Base-by-base conservation (phyloP, 352 stramenopile species). In the Albugo laibachii region DNA sequence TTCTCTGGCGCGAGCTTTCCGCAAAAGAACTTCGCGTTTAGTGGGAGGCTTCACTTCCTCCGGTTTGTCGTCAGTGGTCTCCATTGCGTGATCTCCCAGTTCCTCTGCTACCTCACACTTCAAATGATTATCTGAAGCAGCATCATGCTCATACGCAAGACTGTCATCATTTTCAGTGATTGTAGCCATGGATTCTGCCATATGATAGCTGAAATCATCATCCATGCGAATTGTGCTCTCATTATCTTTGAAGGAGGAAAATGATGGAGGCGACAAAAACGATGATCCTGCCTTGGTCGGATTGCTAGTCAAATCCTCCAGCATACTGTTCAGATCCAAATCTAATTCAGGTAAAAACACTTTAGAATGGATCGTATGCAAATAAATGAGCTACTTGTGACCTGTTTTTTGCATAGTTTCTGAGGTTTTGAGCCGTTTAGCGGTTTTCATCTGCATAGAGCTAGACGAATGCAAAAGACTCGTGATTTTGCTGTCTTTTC, bases 241-340 rank as follows among this genome's bases (percentile, higher is more conserved):
- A 10, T 36, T 50, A 14, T 46, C 48, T 16, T 50, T 20, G 46
- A 16, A 16, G 0, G 66, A 64, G 36, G 65, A 73, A 43, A 80
- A 86, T 38, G 65, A 72, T 55, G 78, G 57, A 0, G 76, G 70
- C 8, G 62, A 58, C 1, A 59, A 57, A 56, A 81, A 84, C 5
- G 47, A 53, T 40, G 66, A 55, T 1, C 57, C 54, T 6, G 69
- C 62, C 54, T 87, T 69, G 2, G 66, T 87, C 24, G 77, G 77
- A 52, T 91, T 91, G 45, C 65, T 87, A 31, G 74, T 87, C 15
- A 91, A 52, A 41, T 91, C 77, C 21, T 84, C 70, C 21, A 91
- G 54, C 74, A 91, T 83, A 39, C 77, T 91, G 44, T 91, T 72
- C 34, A 91, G 45, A 59, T 91, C 77, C 47, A 91, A 87, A 46